Base-by-base conservation (phyloP, 371 early-diverging fungal species). In the Zychaea mexicana region DNA sequence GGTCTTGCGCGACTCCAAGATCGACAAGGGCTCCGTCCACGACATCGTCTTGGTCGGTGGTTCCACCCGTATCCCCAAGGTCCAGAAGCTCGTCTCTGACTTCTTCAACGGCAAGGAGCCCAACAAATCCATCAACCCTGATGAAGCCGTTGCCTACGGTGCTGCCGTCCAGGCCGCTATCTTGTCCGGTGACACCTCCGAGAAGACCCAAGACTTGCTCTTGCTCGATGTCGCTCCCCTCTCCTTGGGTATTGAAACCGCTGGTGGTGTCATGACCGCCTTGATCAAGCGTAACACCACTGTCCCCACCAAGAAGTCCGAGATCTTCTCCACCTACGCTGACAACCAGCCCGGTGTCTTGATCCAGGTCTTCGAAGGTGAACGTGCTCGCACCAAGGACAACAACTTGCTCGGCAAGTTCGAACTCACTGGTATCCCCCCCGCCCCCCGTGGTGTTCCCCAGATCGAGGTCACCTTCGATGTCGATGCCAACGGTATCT, bases 1-100 rank as follows among this genome's bases (percentile, higher is more conserved):
- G 87, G 95, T 94, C 46, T 84, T 99, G 74, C 87, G 91, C 63
- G 97, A 96, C 80, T 77, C 96, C 79, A 95, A 94, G 91, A 85
- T 93, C 68, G 93, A 92, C 79, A 98, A 97, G 87, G 71, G 83
- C 67, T 68, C 86, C 64, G 94, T 99, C 66, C 83, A 96, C 77
- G 96, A 97, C 72, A 95, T 98, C 70, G 95, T 99, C 67, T 85
- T 99, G 36, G 98, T 98, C 70, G 99, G 99, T 79, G 98, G 99
- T 69, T 96, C 97, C 71, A 97, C 98, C 65, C 97, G 99, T 90
- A 99, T 99, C 79, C 99, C 99, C 85, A 97, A 95, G 91, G 90
- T 99, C 73, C 96, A 95, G 80, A 92, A 97, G 87, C 84, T 98
- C 69, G 91, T 99, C 66, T 90, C 93, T n/a, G 97, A 98, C 85